These are phyloP conservation scores for Cercospora sp. DNA, from an alignment of 2,329 filamentous ascomycete species.

Conservation along the genomic window DNA sequence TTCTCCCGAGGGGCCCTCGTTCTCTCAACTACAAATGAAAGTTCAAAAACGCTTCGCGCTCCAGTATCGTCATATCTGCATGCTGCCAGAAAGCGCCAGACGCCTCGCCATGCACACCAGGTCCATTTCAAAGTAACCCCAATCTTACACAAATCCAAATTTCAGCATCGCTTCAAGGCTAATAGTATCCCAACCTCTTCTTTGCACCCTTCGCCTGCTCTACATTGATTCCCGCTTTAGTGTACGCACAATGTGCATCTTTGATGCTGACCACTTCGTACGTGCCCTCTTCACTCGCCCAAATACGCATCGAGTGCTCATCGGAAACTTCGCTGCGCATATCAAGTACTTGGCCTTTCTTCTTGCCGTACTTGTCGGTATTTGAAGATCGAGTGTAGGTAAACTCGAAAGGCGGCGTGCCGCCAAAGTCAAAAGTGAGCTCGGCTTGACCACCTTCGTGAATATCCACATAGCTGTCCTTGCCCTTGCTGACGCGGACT, in stretches of 20 bases:
- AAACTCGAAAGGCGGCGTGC: constrained; percentile 94
- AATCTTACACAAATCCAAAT: constrained; percentile 1
- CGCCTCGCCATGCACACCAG: constrained; percentile 8
- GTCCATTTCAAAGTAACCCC: background rate
- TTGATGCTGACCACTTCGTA: constrained; percentile 98
- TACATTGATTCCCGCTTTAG: constrained; percentile 61
- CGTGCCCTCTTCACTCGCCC: constrained; percentile 88
- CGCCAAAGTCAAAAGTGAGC: constrained; percentile 92
- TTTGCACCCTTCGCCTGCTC: constrained; percentile 28
- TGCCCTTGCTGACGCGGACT: constrained; percentile 84
- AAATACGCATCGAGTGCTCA: constrained; percentile 77
- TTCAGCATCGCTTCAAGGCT: background rate
- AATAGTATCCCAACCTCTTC: constrained; percentile 41
- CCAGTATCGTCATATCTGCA: background rate
- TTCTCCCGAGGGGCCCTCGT: too few species aligned
- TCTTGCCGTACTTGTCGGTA: constrained; percentile 59
- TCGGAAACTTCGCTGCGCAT: constrained; percentile 84
- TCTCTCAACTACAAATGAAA: background rate
- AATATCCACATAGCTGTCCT: constrained; percentile 80
- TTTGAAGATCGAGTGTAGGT: constrained; percentile 93
- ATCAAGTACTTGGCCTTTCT: constrained; percentile 78
- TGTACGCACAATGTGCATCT: constrained; percentile 88
- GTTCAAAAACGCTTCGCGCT: too few species aligned
- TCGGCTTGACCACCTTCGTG: constrained; percentile 95
- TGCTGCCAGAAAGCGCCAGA: background rate